Base-by-base conservation (phyloP, 2,329 filamentous ascomycete genomes). In the Calonectria montana region DNA sequence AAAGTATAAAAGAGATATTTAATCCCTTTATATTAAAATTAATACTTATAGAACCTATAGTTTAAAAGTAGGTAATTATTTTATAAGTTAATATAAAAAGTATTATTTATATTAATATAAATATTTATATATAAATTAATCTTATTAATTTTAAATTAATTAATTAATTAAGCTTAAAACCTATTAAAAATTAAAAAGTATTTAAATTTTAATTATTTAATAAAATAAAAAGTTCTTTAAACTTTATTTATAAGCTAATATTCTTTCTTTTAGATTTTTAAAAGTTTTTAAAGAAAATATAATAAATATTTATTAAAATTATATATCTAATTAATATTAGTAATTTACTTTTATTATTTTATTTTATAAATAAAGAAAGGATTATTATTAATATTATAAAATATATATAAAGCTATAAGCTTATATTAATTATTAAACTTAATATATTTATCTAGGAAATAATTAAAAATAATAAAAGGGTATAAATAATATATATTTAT, bases 21-120 rank as follows among this genome's bases (percentile, higher is more conserved):
- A 35, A 5, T 35, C 9, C 3, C 3, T 12, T 35, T 10, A 35
- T 35, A 35, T 12, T 35, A 35, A 35, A 12, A 35, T 31, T 53
- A 29, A 53, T 53, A 3, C 2, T 31, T 27, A 53, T 18, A 31
- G 13, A 12, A 29, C 31, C 4, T 4, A 5, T 68, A 53, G n/a
- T n/a, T 31, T 68, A 61, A 31, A 71, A 55, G 5, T 67, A 53
- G 31, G 64, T 57, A 35, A 55, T 57, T 57, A 45, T 43, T 63
- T 1, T 63, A 7, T 63, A 63, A 39, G 10, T 59, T 15, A 7
- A 27, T 63, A 45, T 29, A 29, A 47, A 39, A 29, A 45, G 43
- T 57, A 15, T 55, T 43, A 23, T 63, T 29, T 47, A 63, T 29
- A 18, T 55, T 9, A 37, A 65, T 65, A 59, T 43, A 21, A 47